Percentiles rank a stretch among this genome's conserved stretches.
Conservation (phyloP, 1,139 yeast genomes). For the Pichia inconspicua region DNA sequence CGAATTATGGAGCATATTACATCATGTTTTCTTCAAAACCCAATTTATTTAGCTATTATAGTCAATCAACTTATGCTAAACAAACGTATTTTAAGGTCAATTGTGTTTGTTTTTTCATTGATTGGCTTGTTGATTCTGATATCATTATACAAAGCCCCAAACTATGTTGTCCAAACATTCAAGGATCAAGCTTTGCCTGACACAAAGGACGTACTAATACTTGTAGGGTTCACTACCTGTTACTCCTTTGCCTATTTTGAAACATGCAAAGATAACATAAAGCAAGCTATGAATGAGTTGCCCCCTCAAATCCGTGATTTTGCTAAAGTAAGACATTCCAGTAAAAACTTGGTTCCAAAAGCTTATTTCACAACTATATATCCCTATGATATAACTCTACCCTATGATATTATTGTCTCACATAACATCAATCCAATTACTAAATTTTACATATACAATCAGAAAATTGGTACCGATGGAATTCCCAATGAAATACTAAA, state of each 20-base stretch:
- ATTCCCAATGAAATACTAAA: conserved; percentile 3
- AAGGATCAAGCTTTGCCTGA: not conserved
- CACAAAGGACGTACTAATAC: conserved; percentile 1
- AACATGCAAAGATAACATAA: conserved; percentile 3
- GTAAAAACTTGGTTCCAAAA: not conserved
- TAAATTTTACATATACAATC: conserved; percentile 4
- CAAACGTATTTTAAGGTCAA: not conserved
- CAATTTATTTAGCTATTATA: too few species aligned
- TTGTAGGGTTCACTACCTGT: conserved; percentile 7
- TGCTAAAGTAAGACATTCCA: not conserved
- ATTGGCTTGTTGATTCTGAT: not conserved
- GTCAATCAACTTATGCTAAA: too few species aligned
- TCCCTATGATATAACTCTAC: conserved; percentile 8
- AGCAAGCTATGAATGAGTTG: not conserved
- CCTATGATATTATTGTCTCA: conserved; percentile 1
- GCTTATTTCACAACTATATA: conserved; percentile 3
- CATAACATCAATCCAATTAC: conserved; percentile 3
- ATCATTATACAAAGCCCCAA: not conserved
- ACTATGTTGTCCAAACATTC: not conserved
- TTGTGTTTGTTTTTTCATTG: not conserved
- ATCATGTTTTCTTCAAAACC: too few species aligned
- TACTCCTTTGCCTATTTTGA: conserved; percentile 6
- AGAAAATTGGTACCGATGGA: not conserved
- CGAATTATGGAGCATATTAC: too few species aligned
- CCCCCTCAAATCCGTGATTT: not conserved